Conservation (phyloP, 2,329 filamentous ascomycete species). For the Emmonsiellopsis sp. region DNA sequence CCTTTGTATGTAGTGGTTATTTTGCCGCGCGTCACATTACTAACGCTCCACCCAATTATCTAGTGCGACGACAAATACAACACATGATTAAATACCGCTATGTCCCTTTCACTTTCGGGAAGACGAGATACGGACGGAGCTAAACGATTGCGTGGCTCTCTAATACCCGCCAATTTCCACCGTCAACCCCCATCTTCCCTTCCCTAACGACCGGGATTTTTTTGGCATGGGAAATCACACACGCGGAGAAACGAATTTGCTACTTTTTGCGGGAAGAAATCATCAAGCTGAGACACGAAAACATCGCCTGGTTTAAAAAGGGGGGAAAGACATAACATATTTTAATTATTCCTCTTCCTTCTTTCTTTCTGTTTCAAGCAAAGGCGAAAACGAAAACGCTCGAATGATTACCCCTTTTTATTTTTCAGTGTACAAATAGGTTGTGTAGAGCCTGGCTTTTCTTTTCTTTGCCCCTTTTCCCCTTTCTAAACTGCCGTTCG, state of each 20-base stretch:
- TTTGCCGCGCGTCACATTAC: background rate
- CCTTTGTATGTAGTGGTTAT: background rate
- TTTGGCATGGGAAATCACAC: background rate
- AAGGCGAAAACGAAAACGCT: no score
- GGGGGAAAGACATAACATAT: background rate
- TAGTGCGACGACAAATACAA: slow-evolving; percentile 98
- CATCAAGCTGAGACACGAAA: no score
- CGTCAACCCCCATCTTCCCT: background rate
- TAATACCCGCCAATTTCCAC: background rate
- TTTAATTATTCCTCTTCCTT: background rate
- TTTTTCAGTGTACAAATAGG: slow-evolving; percentile 1
- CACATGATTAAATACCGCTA: slow-evolving; percentile 99
- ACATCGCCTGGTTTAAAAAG: background rate
- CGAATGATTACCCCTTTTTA: background rate
- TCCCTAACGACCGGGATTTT: background rate
- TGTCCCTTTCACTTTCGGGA: slow-evolving; percentile 86
- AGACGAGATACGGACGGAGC: slow-evolving; percentile 58
- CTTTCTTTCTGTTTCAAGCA: background rate
- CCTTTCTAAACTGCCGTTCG: no score
- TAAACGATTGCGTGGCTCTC: background rate
- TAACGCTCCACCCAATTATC: slow-evolving; percentile 8
- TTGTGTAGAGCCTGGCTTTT: background rate
- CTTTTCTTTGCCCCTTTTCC: background rate
- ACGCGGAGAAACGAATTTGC: background rate
- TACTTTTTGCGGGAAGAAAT: background rate